Evolutionary conservation across 331 rosid species (phyloP).

Genomic region (Malus hybrid): DNA sequence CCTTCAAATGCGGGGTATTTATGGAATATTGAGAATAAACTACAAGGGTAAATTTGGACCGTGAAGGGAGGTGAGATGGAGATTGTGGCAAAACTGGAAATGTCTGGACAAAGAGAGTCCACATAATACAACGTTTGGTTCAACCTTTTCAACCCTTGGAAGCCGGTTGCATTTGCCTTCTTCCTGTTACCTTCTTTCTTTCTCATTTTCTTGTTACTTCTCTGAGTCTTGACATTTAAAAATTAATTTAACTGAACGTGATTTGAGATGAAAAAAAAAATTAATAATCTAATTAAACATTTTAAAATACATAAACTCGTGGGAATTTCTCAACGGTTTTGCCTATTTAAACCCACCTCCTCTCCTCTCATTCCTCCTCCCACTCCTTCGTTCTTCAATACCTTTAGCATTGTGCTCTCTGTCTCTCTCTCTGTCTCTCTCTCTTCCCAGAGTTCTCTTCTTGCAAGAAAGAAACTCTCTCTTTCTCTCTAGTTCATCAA

Average conservation of each 20-base stretch:
- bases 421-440: constrained; percentile 22
- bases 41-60: neutral
- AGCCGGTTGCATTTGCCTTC: neutral
- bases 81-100: constrained; percentile 11
- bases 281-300: neutral
- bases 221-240: neutral
- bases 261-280: constrained; percentile 2
- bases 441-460: constrained; percentile 17
- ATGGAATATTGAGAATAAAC: neutral
- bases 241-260: constrained; percentile 1
- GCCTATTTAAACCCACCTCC: constrained; percentile 49
- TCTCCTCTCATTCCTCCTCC: constrained; percentile 46
- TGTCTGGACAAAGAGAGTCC: constrained; percentile 9
- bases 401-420: constrained; percentile 12
- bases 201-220: neutral
- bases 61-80: neutral
- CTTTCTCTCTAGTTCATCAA: constrained; percentile 5
- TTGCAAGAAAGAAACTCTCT: constrained; percentile 19
- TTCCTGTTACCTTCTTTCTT: neutral
- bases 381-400: constrained; percentile 20
- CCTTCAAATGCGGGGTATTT: neutral
- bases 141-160: neutral
- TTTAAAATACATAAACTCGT: constrained; percentile 5
- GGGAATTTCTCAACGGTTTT: constrained; percentile 14
- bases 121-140: constrained; percentile 1